Evolutionary conservation across 306 rosid species (phyloP), one percentile per base, ranked within the genome.

Genomic region (Castanea mollissima): DNA sequence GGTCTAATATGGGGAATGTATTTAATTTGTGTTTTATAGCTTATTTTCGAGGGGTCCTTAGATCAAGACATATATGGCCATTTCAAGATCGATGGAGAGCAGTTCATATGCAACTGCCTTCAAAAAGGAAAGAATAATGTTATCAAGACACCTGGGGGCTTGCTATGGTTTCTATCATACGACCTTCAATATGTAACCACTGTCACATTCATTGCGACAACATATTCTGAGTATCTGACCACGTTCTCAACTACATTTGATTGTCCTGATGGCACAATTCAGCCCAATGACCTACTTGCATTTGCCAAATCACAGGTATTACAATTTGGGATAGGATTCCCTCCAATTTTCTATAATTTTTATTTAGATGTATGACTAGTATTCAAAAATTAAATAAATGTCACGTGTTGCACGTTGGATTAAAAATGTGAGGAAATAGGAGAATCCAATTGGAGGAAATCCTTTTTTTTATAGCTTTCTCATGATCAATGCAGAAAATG

Each of bases 121-220:
- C 90, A 92, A 27, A 87, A 90, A 49, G 86, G 75, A 12, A 55
- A 56, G n/a, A 62, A 16, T 70, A 90, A 92, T 2, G 19, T 81
- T 2, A n/a, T 62, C 3, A 90, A 64, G 82, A 85, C 84, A 0
- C 80, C 87, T 2, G 90, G 88, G 9, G 92, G 90, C 2, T 67
- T 87, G 41, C 71, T 92, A 3, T 84, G 87, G 89, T 92, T 90
- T 73, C 74, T 65, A 25, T 87, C 83, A 4, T 87, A 73, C 55
- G 90, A 92, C 68, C 79, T 79, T 18, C 91, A 92, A 78, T 90
- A 90, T 32, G 88, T 85, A 31, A 6, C 91, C 25, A 54, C 89
- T 32, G 89, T 94, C n/a, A 10, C 89, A 6, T 83, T 92, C 75
- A 55, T 80, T 1, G 77, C 85, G 59, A 65, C 88, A 0, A 78